Evolutionary conservation across 768 basidiomycete genomes (phyloP).

Genomic region (Phallus indusiatus): DNA sequence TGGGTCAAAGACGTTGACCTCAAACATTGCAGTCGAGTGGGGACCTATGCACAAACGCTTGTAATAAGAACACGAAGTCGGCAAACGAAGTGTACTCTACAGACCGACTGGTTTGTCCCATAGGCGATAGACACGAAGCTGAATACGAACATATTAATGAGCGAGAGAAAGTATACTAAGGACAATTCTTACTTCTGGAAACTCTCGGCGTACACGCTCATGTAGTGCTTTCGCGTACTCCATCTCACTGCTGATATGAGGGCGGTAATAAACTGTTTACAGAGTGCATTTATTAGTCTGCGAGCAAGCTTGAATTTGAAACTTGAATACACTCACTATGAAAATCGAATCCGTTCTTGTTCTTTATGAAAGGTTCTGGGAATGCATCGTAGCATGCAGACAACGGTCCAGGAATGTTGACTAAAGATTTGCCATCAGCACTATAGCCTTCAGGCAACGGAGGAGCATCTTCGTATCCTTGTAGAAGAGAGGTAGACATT

Average conservation of each 20-base stretch:
- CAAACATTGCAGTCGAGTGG: constrained; percentile 64
- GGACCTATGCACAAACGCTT: constrained; percentile 32
- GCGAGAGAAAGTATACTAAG: not conserved
- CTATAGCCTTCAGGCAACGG: constrained; percentile 38
- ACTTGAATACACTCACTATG: constrained; percentile 38
- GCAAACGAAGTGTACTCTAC: constrained; percentile 13
- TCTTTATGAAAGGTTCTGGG: constrained; percentile 41
- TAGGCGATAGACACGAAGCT: constrained; percentile 54
- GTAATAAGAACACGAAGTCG: not conserved
- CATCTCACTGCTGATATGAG: constrained; percentile 29
- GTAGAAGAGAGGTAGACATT: constrained; percentile 21
- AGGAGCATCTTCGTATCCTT: constrained; percentile 28
- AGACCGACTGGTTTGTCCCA: constrained; percentile 56
- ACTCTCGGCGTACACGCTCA: constrained; percentile 50
- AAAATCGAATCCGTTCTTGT: constrained; percentile 62
- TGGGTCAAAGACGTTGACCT: constrained; percentile 57
- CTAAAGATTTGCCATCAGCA: constrained; percentile 47
- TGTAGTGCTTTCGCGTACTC: constrained; percentile 47
- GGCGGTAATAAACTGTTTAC: constrained; percentile 53
- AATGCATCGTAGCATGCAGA: constrained; percentile 48
- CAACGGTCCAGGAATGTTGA: constrained; percentile 35
- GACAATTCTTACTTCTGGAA: constrained; percentile 45
- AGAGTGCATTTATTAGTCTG: not conserved
- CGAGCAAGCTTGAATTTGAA: not conserved
- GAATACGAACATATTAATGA: not conserved